Evolutionary conservation across 148 eudicot genomes (phyloP).

Genomic region (Rhododendron vialii): DNA sequence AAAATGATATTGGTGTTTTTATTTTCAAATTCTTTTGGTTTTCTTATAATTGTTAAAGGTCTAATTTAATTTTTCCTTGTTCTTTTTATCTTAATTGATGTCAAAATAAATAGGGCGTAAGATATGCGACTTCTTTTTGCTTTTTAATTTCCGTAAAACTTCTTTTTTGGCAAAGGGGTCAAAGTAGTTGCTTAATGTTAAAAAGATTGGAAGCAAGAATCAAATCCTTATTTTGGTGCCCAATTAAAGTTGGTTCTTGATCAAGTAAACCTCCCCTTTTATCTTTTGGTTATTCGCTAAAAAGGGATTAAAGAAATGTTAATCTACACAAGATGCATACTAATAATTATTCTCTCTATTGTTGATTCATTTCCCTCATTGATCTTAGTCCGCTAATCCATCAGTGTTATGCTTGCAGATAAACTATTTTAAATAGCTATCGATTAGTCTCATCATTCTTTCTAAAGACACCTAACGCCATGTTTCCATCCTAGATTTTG

Average conservation of each 20-base stretch:
- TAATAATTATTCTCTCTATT: slow-evolving; percentile 4
- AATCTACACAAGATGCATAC: slow-evolving; percentile 4
- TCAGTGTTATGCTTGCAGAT: slow-evolving; percentile 5
- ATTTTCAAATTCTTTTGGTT: neutral
- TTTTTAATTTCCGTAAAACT: neutral
- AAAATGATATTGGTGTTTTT: too few species aligned
- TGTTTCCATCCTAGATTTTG: neutral
- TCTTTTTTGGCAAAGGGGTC: neutral
- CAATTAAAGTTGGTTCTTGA: slow-evolving; percentile 13
- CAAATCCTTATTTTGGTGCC: slow-evolving; percentile 5
- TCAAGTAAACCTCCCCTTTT: neutral
- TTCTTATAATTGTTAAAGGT: neutral
- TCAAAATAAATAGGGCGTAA: neutral
- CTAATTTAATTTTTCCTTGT: neutral
- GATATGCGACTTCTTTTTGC: neutral
- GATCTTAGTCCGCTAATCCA: slow-evolving; percentile 1
- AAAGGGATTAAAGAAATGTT: slow-evolving; percentile 8
- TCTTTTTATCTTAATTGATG: neutral
- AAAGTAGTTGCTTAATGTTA: slow-evolving; percentile 18
- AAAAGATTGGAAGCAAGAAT: slow-evolving; percentile 17
- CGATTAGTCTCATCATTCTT: slow-evolving; percentile 2
- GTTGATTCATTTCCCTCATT: slow-evolving; percentile 16
- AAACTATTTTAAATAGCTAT: neutral
- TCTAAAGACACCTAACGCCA: neutral
- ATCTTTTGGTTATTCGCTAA: slow-evolving; percentile 16